Percentiles rank a stretch among this genome's conserved stretches.
Conservation (phyloP, 495 filamentous ascomycete genomes). For the Hypoxylon crocopeplum region DNA sequence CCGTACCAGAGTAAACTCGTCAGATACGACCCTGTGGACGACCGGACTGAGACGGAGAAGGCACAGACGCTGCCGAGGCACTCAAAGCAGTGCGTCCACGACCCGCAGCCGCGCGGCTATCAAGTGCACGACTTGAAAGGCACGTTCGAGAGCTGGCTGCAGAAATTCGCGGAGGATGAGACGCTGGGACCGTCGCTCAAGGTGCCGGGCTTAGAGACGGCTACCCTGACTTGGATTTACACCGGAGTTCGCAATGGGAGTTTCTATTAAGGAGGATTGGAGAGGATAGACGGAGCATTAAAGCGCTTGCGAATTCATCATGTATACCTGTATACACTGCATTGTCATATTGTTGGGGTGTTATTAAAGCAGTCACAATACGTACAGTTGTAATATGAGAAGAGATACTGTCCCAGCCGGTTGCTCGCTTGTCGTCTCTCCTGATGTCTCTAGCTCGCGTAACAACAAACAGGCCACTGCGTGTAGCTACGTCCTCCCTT, state of each 20-base stretch:
- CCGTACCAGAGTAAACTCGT: conserved; percentile 53
- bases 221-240: conserved; percentile 41
- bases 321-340: too few species aligned
- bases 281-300: neutral
- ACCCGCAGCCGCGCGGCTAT: conserved; percentile 31
- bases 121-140: conserved; percentile 40
- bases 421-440: too few species aligned
- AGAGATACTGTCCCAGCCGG: too few species aligned
- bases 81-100: conserved; percentile 32
- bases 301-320: too few species aligned
- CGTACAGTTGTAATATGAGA: too few species aligned
- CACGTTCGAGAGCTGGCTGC: conserved; percentile 39
- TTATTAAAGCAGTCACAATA: too few species aligned
- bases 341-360: too few species aligned
- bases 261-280: conserved; percentile 5
- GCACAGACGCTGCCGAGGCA: neutral
- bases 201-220: conserved; percentile 37
- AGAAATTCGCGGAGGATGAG: conserved; percentile 28
- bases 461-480: too few species aligned
- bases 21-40: conserved; percentile 50
- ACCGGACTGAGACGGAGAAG: conserved; percentile 35
- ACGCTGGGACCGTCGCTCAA: conserved; percentile 3
- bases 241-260: conserved; percentile 25
- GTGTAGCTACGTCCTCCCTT: too few species aligned
- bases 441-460: too few species aligned